phyloP scores from a whole-genome alignment of 768 basidiomycete species.

The Podaxis sp. region DNA sequence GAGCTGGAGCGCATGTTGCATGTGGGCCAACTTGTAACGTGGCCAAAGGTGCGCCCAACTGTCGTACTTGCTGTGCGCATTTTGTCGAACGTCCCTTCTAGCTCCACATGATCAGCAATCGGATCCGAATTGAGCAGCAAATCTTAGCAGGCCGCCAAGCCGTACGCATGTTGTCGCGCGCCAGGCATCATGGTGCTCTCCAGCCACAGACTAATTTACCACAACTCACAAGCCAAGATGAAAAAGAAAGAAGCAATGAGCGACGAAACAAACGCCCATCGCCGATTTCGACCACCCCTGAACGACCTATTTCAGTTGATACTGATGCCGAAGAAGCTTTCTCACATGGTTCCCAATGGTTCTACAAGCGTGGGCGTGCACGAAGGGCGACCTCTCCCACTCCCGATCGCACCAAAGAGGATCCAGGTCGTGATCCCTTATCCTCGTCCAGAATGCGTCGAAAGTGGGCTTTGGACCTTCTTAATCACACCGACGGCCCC shows the following conservation, averaged over 20 bases:
- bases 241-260: slow-evolving; percentile 10
- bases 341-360: slow-evolving; percentile 51
- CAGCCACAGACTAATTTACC: slow-evolving; percentile 23
- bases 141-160: slow-evolving; percentile 76
- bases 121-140: slow-evolving; percentile 80
- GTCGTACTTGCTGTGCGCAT: not conserved
- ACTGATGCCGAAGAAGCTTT: slow-evolving; percentile 79
- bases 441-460: slow-evolving; percentile 42
- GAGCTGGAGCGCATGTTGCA: slow-evolving; percentile 86
- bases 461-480: slow-evolving; percentile 46
- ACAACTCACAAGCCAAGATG: slow-evolving; percentile 15
- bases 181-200: slow-evolving; percentile 21
- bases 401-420: slow-evolving; percentile 14
- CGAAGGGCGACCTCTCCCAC: slow-evolving; percentile 29
- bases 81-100: slow-evolving; percentile 25
- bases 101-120: slow-evolving; percentile 94
- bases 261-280: slow-evolving; percentile 19
- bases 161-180: slow-evolving; percentile 55
- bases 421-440: slow-evolving; percentile 32
- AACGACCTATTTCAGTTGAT: slow-evolving; percentile 68
- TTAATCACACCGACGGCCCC: slow-evolving; percentile 21
- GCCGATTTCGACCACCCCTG: slow-evolving; percentile 39
- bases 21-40: slow-evolving; percentile 89
- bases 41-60: slow-evolving; percentile 75
- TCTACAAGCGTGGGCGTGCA: slow-evolving; percentile 49